These are phyloP conservation scores for Pseudocohnilembus persalinus DNA, from an alignment of 169 alveolate genomes.

Conservation along the genomic window DNA sequence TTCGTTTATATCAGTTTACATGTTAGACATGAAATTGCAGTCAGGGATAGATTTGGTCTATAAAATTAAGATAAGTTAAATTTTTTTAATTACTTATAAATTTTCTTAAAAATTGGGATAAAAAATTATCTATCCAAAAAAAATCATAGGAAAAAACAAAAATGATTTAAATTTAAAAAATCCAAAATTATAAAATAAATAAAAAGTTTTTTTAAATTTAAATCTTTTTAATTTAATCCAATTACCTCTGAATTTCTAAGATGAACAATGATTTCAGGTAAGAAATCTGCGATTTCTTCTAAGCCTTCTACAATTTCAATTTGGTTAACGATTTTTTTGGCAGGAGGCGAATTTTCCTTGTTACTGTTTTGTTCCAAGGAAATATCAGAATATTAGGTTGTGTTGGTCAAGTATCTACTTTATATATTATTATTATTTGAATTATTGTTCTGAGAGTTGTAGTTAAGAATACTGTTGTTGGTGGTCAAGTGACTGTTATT, in stretches of 20 bases:
- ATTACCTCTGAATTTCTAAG: conserved; percentile 17
- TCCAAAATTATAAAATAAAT: not conserved
- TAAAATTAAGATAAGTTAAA: conserved; percentile 1
- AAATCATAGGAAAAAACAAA: not conserved
- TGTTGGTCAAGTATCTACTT: not conserved
- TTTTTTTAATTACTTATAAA: not conserved
- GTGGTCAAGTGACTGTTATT: not conserved
- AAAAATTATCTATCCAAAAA: not conserved
- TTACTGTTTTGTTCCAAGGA: not conserved
- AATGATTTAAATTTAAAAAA: not conserved
- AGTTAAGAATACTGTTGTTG: no score
- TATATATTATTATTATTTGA: no score
- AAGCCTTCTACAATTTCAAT: not conserved
- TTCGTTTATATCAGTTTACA: conserved; percentile 66
- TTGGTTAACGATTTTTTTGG: no score
- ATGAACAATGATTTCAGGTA: conserved; percentile 6
- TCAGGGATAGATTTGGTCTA: conserved; percentile 7
- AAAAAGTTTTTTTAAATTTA: not conserved
- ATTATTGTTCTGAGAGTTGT: no score
- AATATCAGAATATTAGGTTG: not conserved
- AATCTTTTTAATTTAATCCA: not conserved
- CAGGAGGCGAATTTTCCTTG: not conserved
- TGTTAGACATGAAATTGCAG: not conserved
- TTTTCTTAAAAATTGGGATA: not conserved
- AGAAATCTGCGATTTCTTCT: not conserved